Conservation (phyloP, 176 grass and related monocot genomes). For the Carex cristatella region DNA sequence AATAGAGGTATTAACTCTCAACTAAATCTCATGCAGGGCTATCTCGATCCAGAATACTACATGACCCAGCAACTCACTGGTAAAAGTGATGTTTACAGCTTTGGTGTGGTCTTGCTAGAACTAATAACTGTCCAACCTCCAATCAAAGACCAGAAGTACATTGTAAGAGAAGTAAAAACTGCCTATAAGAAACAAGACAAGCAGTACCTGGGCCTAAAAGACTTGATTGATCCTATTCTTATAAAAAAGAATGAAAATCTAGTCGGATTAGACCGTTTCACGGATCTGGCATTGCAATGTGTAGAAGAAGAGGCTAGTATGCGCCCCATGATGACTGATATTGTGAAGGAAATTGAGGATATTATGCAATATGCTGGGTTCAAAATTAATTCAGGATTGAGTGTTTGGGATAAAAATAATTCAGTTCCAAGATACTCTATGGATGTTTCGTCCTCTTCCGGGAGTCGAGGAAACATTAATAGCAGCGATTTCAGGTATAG, state of each 20-base stretch:
- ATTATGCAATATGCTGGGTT: slow-evolving; percentile 57
- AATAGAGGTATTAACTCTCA: not conserved
- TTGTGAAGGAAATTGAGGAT: slow-evolving; percentile 59
- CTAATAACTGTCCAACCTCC: slow-evolving; percentile 53
- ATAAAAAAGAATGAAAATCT: slow-evolving; percentile 25
- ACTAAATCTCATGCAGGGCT: slow-evolving; percentile 42
- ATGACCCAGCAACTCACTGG: slow-evolving; percentile 70
- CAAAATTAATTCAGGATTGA: slow-evolving; percentile 25
- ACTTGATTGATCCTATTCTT: slow-evolving; percentile 60
- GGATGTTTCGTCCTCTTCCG: slow-evolving; percentile 24
- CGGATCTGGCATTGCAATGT: slow-evolving; percentile 54
- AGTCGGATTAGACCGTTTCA: slow-evolving; percentile 36
- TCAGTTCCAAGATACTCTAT: slow-evolving; percentile 28
- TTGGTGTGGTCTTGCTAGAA: slow-evolving; percentile 70
- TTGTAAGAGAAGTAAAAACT: slow-evolving; percentile 60
- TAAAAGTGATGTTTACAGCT: slow-evolving; percentile 92
- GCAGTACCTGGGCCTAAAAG: slow-evolving; percentile 41
- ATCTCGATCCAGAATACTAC: slow-evolving; percentile 88
- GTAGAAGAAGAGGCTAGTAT: slow-evolving; percentile 18
- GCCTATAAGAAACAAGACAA: slow-evolving; percentile 40
- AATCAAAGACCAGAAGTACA: slow-evolving; percentile 42
- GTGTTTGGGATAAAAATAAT: slow-evolving; percentile 43
- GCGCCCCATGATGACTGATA: slow-evolving; percentile 51
- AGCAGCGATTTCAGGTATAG: slow-evolving; percentile 70
- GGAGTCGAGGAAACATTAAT: slow-evolving; percentile 20